Evolutionary conservation across 306 rosid genomes (phyloP).

Genomic region (Gastrolobium bilobum): DNA sequence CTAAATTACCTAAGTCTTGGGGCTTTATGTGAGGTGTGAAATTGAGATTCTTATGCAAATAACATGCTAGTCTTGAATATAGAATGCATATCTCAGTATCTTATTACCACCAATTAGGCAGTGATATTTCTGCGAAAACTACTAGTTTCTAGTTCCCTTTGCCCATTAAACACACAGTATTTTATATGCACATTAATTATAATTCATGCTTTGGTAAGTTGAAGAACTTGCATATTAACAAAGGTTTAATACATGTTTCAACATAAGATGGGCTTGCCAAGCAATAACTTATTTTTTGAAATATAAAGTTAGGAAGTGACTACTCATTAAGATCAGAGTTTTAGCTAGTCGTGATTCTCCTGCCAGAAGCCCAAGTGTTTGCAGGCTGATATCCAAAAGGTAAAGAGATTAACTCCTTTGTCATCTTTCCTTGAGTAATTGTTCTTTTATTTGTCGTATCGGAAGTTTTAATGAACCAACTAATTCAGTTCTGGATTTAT

Average conservation of each 20-base stretch:
- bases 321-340: slow-evolving; percentile 25
- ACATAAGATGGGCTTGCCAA: slow-evolving; percentile 3
- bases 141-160: background rate
- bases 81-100: background rate
- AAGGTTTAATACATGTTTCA: background rate
- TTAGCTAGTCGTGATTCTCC: slow-evolving; percentile 19
- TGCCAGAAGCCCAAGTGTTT: slow-evolving; percentile 15
- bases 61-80: background rate
- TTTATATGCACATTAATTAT: background rate
- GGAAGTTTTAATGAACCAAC: too few species aligned
- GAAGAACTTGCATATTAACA: background rate
- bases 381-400: slow-evolving; percentile 15
- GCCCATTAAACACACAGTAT: background rate
- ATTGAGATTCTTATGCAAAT: background rate
- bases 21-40: too few species aligned
- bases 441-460: too few species aligned
- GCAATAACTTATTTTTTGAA: slow-evolving; percentile 1
- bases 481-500: too few species aligned
- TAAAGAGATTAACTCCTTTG: slow-evolving; percentile 35
- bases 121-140: background rate
- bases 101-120: background rate
- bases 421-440: background rate
- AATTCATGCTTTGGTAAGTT: background rate
- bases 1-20: background rate
- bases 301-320: slow-evolving; percentile 3